These are phyloP conservation scores for Dactylellina parvicollis DNA, from an alignment of 2,329 filamentous ascomycete genomes.

Conservation along the genomic window DNA sequence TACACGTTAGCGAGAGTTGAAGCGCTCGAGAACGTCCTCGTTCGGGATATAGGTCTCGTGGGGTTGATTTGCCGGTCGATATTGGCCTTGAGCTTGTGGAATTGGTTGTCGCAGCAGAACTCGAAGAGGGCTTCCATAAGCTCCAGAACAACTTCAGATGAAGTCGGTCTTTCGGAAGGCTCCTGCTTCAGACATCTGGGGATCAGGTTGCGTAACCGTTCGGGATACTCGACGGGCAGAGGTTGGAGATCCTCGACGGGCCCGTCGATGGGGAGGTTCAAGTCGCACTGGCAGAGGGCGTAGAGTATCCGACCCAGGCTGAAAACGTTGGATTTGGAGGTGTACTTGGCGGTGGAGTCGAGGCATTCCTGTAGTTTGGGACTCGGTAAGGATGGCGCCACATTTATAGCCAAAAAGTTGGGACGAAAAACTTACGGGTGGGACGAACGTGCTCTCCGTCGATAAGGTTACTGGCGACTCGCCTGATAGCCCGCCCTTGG, in stretches of 20 bases:
- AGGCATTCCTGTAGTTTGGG: slow-evolving; percentile 29
- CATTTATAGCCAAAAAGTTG: slow-evolving; percentile 1
- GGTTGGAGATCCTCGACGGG: slow-evolving; percentile 44
- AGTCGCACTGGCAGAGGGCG: slow-evolving; percentile 50
- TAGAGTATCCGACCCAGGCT: slow-evolving; percentile 47
- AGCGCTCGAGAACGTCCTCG: slow-evolving; percentile 45
- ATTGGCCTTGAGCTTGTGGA: slow-evolving; percentile 48
- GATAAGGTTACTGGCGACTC: slow-evolving; percentile 46
- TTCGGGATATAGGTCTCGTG: slow-evolving; percentile 46
- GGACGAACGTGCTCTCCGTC: slow-evolving; percentile 47
- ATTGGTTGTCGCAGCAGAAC: slow-evolving; percentile 42
- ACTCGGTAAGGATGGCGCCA: background rate
- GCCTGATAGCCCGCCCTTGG: slow-evolving; percentile 40
- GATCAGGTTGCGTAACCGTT: slow-evolving; percentile 41
- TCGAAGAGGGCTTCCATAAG: slow-evolving; percentile 46
- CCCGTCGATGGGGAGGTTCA: slow-evolving; percentile 39
- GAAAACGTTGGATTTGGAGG: slow-evolving; percentile 52
- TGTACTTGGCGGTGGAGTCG: slow-evolving; percentile 32
- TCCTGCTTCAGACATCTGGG: slow-evolving; percentile 49
- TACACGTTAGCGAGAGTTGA: slow-evolving; percentile 52
- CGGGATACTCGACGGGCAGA: slow-evolving; percentile 49
- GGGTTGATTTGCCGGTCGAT: slow-evolving; percentile 51
- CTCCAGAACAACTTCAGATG: slow-evolving; percentile 49
- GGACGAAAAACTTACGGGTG: slow-evolving; percentile 30
- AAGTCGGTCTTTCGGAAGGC: slow-evolving; percentile 41